phyloP scores from a whole-genome alignment of 2,329 filamentous ascomycete genomes.

The Calcarisporium arbuscula region DNA sequence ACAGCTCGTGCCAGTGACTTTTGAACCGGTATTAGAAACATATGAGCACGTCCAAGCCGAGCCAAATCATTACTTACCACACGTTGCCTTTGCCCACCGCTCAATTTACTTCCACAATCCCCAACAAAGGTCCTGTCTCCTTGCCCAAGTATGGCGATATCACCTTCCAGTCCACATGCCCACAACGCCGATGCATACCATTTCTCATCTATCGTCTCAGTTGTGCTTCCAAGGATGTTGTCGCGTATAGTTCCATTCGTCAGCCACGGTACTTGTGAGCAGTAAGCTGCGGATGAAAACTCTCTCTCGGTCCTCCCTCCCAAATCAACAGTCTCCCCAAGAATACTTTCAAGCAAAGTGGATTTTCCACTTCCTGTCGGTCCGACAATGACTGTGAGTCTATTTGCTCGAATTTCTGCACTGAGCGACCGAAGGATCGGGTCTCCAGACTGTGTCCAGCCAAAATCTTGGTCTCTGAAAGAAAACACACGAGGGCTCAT shows the following conservation, averaged over 20 bases:
- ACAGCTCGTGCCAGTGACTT: slow-evolving; percentile 40
- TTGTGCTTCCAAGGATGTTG: slow-evolving; percentile 7
- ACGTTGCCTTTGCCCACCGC: slow-evolving; percentile 37
- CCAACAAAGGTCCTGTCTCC: slow-evolving; percentile 31
- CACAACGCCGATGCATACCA: slow-evolving; percentile 23
- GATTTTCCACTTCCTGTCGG: slow-evolving; percentile 9
- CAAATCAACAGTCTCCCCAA: slow-evolving; percentile 4
- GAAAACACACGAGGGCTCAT: no score
- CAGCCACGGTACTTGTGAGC: slow-evolving; percentile 9
- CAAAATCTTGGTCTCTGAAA: no score
- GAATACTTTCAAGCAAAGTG: slow-evolving; percentile 7
- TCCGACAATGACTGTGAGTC: slow-evolving; percentile 9
- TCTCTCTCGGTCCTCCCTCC: no score
- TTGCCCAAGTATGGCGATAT: slow-evolving; percentile 23
- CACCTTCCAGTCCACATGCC: slow-evolving; percentile 28
- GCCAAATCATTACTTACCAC: slow-evolving; percentile 24
- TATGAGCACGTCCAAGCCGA: neutral
- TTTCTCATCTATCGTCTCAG: slow-evolving; percentile 17
- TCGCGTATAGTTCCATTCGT: slow-evolving; percentile 8
- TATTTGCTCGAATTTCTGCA: no score
- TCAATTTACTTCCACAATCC: slow-evolving; percentile 33
- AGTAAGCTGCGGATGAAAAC: slow-evolving; percentile 7
- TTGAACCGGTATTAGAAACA: neutral
- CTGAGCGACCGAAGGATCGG: no score
- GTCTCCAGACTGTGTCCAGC: no score